Evolutionary conservation across 164 flowering plant species (phyloP).

Genomic region (Umbellularia californica): DNA sequence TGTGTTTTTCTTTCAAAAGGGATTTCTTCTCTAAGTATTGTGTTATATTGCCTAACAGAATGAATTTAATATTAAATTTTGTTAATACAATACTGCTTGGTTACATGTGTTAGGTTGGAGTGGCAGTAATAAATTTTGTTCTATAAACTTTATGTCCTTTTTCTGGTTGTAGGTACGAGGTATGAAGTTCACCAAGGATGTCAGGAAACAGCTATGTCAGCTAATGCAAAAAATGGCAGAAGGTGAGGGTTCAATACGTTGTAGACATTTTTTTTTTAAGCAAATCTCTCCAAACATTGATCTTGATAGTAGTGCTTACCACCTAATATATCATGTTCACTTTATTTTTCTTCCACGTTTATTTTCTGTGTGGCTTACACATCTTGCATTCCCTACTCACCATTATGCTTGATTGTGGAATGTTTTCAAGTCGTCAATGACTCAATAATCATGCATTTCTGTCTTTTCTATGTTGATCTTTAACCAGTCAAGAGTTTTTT

Average conservation of each 20-base stretch:
- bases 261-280: background rate
- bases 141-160: constrained; percentile 1
- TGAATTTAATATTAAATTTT: no score
- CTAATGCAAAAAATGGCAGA: constrained; percentile 87
- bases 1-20: no score
- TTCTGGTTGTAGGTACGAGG: constrained; percentile 69
- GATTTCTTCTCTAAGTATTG: background rate
- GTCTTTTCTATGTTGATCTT: no score
- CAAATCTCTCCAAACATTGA: background rate
- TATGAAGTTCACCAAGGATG: constrained; percentile 88
- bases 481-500: no score
- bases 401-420: no score
- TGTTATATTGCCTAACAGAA: background rate
- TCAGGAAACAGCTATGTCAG: constrained; percentile 75
- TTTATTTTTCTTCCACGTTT: background rate
- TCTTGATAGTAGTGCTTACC: background rate
- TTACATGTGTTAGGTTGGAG: background rate
- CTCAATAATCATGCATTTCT: no score
- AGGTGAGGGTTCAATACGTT: constrained; percentile 33
- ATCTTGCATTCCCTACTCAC: no score
- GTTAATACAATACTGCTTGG: background rate
- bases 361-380: background rate
- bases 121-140: constrained; percentile 3
- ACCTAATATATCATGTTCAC: background rate
- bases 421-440: no score